Evolutionary conservation across 208 protist species (phyloP).

Genomic region (Trypanosomatidae sp.): DNA sequence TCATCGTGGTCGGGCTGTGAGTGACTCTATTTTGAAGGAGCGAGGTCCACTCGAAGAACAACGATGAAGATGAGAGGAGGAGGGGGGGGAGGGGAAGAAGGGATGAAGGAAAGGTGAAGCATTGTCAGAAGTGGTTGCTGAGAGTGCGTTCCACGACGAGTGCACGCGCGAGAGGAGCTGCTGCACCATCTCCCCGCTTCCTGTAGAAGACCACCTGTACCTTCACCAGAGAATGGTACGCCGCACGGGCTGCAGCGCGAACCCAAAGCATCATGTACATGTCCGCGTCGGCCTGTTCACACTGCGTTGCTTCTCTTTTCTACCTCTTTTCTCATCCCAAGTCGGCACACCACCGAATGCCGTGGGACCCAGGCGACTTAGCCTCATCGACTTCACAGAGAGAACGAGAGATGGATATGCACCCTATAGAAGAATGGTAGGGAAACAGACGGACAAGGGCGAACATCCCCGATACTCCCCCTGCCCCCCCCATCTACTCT

Average conservation of each 20-base stretch:
- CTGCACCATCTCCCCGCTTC: neutral
- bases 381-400: neutral
- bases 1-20: neutral
- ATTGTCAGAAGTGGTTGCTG: neutral
- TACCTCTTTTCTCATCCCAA: neutral
- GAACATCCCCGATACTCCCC: neutral
- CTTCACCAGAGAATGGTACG: neutral
- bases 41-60: neutral
- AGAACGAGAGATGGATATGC: neutral
- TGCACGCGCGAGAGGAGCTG: neutral
- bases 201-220: neutral
- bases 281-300: neutral
- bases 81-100: too few relatives aligned
- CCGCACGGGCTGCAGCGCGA: neutral
- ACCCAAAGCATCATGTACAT: neutral
- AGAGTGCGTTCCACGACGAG: too few relatives aligned
- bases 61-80: too few relatives aligned
- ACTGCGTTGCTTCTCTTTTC: neutral
- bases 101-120: neutral
- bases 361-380: neutral
- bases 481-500: neutral
- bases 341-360: neutral
- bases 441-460: neutral
- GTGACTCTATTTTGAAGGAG: neutral
- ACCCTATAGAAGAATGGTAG: neutral